Evolutionary conservation across 345 rosid genomes (phyloP), one percentile per base, ranked within the genome.

Genomic region (Syzygium grande): DNA sequence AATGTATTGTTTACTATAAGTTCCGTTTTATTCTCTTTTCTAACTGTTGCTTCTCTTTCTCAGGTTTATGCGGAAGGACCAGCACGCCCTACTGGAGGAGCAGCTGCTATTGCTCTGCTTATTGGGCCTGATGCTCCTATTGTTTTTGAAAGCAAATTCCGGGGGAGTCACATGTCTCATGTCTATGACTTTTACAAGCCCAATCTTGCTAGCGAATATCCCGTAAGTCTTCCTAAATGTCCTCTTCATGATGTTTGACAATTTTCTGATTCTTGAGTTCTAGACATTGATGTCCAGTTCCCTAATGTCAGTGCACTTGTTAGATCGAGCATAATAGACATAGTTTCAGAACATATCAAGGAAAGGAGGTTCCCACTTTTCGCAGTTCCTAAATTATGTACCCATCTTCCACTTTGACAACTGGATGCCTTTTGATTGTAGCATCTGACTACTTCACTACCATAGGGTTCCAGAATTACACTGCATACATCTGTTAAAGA

Each of bases 31-130:
- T 86, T 38, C 78, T 87, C 83, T 46, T 86, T 86, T 87, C 86
- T 92, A 78, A 85, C 13, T 29, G 46, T 80, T 52, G 55, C 9
- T 84, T 58, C 86, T 89, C 89, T 59, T 84, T 78, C 88, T 92
- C 97, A 98, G 99, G 99, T 98, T 84, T 98, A 98, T 91, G 99
- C 99, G 14, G 99, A 98, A 95, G 99, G 99, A 89, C 99, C 99
- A 3, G 99, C 99, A 6, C 93, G 99, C 54, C 99, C 99, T 23
- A 98, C 99, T 85, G 99, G 99, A 88, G 99, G 99, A 92, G 99
- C 99, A 11, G 99, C 98, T 86, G 99, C 99, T 3, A 93, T 98
- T 92, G 98, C 97, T 88, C 93, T 97, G 93, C 91, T 98, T 84
- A 90, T 98, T 79, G 99, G 99, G 86, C 99, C 99, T 1, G 94